Evolutionary conservation across 805 yeast genomes (phyloP).

Genomic region (Candida verbasci): DNA sequence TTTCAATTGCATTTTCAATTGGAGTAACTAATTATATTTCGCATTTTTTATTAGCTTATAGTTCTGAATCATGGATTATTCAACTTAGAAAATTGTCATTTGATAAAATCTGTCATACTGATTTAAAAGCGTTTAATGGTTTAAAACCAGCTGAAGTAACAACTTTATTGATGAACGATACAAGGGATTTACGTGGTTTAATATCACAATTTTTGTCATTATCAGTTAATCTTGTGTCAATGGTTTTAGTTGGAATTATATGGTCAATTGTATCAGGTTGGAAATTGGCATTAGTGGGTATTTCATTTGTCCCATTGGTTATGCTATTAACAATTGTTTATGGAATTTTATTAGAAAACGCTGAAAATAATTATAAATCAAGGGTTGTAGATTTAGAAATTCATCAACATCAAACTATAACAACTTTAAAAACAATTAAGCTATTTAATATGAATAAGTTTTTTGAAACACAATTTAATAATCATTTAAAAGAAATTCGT

Average conservation of each 20-base stretch:
- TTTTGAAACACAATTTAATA: conserved; percentile 39
- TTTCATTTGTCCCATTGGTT: conserved; percentile 69
- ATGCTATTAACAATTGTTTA: conserved; percentile 47
- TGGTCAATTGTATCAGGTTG: conserved; percentile 85
- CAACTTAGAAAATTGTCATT: conserved; percentile 49
- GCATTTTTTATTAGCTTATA: conserved; percentile 45
- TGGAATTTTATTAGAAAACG: conserved; percentile 45
- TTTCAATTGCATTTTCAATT: conserved; percentile 59
- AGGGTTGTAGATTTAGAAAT: conserved; percentile 53
- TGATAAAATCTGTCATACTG: conserved; percentile 45
- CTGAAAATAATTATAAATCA: conserved; percentile 60
- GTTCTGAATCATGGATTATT: conserved; percentile 67
- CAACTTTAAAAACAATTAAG: conserved; percentile 60
- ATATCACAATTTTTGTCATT: conserved; percentile 60
- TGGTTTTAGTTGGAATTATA: conserved; percentile 56
- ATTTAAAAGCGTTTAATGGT: conserved; percentile 47
- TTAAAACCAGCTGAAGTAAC: conserved; percentile 48
- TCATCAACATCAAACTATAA: conserved; percentile 47
- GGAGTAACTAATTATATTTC: conserved; percentile 55
- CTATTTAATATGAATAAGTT: conserved; percentile 47
- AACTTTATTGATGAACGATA: conserved; percentile 73
- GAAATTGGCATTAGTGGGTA: conserved; percentile 80
- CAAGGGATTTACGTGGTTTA: conserved; percentile 68
- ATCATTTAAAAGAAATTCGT: conserved; percentile 25
- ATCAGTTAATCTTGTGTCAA: conserved; percentile 46